These are phyloP conservation scores for Globisporangium apiculatum DNA, from an alignment of 352 stramenopile species.

Conservation along the genomic window DNA sequence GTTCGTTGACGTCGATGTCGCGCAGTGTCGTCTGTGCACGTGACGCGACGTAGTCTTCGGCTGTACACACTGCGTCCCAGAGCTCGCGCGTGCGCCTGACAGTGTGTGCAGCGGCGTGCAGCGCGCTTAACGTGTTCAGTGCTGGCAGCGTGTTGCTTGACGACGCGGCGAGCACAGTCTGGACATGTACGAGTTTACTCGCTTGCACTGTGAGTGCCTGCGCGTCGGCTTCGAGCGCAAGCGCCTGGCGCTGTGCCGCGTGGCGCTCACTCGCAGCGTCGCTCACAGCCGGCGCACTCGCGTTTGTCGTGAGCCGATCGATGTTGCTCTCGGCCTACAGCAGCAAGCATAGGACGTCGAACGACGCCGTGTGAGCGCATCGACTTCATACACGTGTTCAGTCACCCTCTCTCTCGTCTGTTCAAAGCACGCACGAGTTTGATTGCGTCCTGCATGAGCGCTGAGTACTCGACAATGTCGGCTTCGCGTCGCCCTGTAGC, in stretches of 20 bases:
- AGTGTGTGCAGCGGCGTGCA: slow-evolving; percentile 26
- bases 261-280: slow-evolving; percentile 25
- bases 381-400: background rate
- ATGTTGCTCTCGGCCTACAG: slow-evolving; percentile 8
- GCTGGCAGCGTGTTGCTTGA: slow-evolving; percentile 19
- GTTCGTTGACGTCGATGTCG: slow-evolving; percentile 32
- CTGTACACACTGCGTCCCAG: slow-evolving; percentile 45
- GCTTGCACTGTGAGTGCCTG: slow-evolving; percentile 22
- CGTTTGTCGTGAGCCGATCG: slow-evolving; percentile 19
- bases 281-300: slow-evolving; percentile 24
- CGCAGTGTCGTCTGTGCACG: slow-evolving; percentile 32
- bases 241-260: slow-evolving; percentile 19
- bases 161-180: slow-evolving; percentile 34
- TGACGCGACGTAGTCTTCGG: slow-evolving; percentile 30
- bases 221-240: slow-evolving; percentile 23
- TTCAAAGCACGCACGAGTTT: slow-evolving; percentile 7
- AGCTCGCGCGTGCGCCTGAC: slow-evolving; percentile 52
- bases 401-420: background rate
- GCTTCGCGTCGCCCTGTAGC: slow-evolving; percentile 19
- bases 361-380: background rate
- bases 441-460: slow-evolving; percentile 15
- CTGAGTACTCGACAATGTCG: slow-evolving; percentile 24
- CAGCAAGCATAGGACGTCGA: background rate
- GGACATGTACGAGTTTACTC: slow-evolving; percentile 20
- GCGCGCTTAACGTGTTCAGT: slow-evolving; percentile 28